These are phyloP conservation scores for Sporobolomyces pararoseus DNA, from an alignment of 768 basidiomycete species.

Conservation along the genomic window DNA sequence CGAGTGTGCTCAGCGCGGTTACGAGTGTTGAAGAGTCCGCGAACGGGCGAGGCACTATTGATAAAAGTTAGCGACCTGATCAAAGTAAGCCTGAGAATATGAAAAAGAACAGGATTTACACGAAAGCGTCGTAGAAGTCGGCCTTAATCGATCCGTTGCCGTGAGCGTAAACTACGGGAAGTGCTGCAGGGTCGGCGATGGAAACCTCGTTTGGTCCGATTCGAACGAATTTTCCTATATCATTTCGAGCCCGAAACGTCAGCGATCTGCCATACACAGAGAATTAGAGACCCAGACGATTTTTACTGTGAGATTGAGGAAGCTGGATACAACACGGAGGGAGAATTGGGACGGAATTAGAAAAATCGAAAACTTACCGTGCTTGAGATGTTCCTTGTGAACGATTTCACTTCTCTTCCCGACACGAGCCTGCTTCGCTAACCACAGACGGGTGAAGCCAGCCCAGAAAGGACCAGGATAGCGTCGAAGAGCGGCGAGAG, in stretches of 20 bases:
- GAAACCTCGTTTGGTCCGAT: constrained; percentile 53
- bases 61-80: too few relatives aligned
- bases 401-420: constrained; percentile 73
- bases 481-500: constrained; percentile 59
- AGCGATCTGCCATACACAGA: too few relatives aligned
- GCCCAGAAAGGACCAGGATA: constrained; percentile 70
- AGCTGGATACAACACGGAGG: too few relatives aligned
- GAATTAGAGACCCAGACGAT: too few relatives aligned
- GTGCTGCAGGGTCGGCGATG: constrained; percentile 71
- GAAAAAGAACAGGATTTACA: too few relatives aligned
- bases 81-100: too few relatives aligned
- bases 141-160: constrained; percentile 79
- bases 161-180: constrained; percentile 70
- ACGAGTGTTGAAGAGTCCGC: constrained; percentile 48
- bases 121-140: constrained; percentile 57
- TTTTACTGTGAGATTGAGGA: too few relatives aligned
- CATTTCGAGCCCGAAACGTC: constrained; percentile 51
- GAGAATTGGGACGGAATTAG: neutral
- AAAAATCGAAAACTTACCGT: constrained; percentile 55
- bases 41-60: constrained; percentile 19
- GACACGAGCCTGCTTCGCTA: constrained; percentile 61
- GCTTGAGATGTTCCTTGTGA: constrained; percentile 67
- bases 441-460: constrained; percentile 68
- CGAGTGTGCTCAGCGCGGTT: constrained; percentile 64
- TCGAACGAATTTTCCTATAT: constrained; percentile 48